Conservation (phyloP, 169 alveolate genomes). For the Amoebophrya sp. region DNA sequence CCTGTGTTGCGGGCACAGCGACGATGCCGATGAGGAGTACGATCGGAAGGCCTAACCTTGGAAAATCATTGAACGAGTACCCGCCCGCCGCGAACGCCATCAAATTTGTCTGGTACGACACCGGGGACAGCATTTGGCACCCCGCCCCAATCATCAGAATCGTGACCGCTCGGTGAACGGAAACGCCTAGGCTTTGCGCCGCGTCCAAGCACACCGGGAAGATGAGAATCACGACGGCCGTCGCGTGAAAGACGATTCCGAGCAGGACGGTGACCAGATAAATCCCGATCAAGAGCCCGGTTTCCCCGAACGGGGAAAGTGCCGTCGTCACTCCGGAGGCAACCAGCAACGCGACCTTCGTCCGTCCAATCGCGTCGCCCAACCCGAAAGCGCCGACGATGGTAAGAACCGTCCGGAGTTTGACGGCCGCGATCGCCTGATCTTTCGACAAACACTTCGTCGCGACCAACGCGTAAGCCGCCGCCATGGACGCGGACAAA, state of each 20-base stretch:
- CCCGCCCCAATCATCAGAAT: background rate
- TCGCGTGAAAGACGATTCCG: slow-evolving; percentile 38
- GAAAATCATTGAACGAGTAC: slow-evolving; percentile 28
- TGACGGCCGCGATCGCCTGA: slow-evolving; percentile 22
- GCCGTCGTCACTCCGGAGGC: background rate
- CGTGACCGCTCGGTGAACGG: background rate
- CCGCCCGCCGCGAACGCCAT: slow-evolving; percentile 33
- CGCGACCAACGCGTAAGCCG: background rate
- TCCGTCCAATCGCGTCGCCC: slow-evolving; percentile 34
- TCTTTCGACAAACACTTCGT: background rate
- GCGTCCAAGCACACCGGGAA: slow-evolving; percentile 26
- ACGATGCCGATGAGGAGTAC: background rate
- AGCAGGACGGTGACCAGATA: slow-evolving; percentile 21
- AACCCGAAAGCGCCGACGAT: slow-evolving; percentile 41
- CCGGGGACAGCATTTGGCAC: slow-evolving; percentile 38
- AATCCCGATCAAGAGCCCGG: slow-evolving; percentile 27
- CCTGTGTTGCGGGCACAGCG: background rate
- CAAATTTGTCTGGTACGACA: slow-evolving; percentile 36
- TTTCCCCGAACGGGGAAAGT: slow-evolving; percentile 21
- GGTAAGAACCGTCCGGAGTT: slow-evolving; percentile 34
- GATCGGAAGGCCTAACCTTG: background rate
- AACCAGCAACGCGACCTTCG: slow-evolving; percentile 22
- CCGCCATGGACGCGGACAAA: background rate
- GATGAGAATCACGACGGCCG: slow-evolving; percentile 37
- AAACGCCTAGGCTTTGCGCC: background rate